phyloP scores from a whole-genome alignment of 495 filamentous ascomycete species.

The Cairneyella variabilis region DNA sequence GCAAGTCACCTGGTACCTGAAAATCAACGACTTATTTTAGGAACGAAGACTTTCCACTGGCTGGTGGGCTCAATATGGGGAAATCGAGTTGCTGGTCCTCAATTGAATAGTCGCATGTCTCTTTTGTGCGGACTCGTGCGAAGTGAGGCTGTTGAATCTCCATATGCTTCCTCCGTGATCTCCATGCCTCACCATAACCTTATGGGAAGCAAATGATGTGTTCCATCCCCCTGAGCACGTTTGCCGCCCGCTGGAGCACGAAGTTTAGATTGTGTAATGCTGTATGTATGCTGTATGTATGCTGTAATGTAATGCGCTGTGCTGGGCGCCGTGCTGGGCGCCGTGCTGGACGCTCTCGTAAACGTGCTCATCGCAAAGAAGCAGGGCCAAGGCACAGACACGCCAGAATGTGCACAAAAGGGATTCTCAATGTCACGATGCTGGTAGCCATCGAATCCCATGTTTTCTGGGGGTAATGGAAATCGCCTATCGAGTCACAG shows the following conservation, averaged over 20 bases:
- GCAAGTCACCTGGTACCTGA: constrained; percentile 13
- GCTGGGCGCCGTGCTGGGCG: not conserved
- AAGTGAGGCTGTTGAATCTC: too few relatives aligned
- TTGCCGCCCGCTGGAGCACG: constrained; percentile 7
- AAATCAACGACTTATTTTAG: constrained; percentile 5
- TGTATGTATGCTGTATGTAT: too few relatives aligned
- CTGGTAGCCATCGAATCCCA: not conserved
- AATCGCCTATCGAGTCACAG: not conserved
- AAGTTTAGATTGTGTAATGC: too few relatives aligned
- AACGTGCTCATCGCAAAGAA: constrained; percentile 16
- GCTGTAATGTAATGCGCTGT: too few relatives aligned
- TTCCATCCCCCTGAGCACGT: constrained; percentile 11
- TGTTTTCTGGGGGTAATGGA: constrained; percentile 20
- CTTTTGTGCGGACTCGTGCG: too few relatives aligned
- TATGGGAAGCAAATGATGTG: constrained; percentile 5
- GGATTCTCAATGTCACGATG: constrained; percentile 16
- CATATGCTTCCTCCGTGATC: too few relatives aligned
- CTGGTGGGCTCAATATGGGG: constrained; percentile 1
- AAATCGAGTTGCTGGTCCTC: too few relatives aligned
- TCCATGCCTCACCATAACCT: too few relatives aligned
- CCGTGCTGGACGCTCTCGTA: too few relatives aligned
- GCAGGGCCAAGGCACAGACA: not conserved
- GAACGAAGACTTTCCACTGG: constrained; percentile 13
- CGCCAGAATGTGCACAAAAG: not conserved
- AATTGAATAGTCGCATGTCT: too few relatives aligned